Percentiles rank a stretch among this genome's conserved stretches.
Conservation (phyloP, 495 filamentous ascomycete genomes). For the Xylona heveae region DNA sequence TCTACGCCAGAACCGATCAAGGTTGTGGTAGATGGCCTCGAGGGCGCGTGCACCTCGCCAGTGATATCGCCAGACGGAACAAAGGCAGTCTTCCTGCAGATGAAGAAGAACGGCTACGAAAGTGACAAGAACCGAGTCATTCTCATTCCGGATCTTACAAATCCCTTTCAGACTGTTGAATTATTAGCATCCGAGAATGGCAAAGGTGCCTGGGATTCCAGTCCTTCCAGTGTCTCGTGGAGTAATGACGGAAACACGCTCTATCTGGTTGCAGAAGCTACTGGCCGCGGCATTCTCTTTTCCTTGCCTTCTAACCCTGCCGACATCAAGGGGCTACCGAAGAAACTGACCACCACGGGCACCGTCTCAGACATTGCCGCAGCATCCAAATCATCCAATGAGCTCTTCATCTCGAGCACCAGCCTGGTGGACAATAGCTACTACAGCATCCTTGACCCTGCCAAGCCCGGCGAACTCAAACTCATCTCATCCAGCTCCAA, state of each 20-base stretch:
- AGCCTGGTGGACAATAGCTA: slow-evolving; percentile 17
- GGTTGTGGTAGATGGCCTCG: slow-evolving; percentile 20
- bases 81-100: slow-evolving; percentile 58
- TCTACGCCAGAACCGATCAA: slow-evolving; percentile 12
- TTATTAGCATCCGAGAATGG: not conserved
- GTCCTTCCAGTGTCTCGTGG: not conserved
- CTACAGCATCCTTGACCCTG: slow-evolving; percentile 10
- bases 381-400: slow-evolving; percentile 7
- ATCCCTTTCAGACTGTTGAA: slow-evolving; percentile 38
- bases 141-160: slow-evolving; percentile 33
- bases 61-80: slow-evolving; percentile 55
- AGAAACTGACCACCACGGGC: slow-evolving; percentile 1
- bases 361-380: slow-evolving; percentile 7
- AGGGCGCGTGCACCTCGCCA: slow-evolving; percentile 58
- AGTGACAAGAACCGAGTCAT: slow-evolving; percentile 69
- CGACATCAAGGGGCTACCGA: slow-evolving; percentile 9
- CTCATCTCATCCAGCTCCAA: slow-evolving; percentile 8
- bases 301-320: not conserved
- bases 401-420: slow-evolving; percentile 15
- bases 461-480: slow-evolving; percentile 3
- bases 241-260: not conserved
- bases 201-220: not conserved
- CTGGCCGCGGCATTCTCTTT: not conserved
- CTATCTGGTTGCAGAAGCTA: not conserved
- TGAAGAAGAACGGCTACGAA: slow-evolving; percentile 69